phyloP scores from a whole-genome alignment of 1,284 basidiomycete genomes.

The Cerrena zonata region DNA sequence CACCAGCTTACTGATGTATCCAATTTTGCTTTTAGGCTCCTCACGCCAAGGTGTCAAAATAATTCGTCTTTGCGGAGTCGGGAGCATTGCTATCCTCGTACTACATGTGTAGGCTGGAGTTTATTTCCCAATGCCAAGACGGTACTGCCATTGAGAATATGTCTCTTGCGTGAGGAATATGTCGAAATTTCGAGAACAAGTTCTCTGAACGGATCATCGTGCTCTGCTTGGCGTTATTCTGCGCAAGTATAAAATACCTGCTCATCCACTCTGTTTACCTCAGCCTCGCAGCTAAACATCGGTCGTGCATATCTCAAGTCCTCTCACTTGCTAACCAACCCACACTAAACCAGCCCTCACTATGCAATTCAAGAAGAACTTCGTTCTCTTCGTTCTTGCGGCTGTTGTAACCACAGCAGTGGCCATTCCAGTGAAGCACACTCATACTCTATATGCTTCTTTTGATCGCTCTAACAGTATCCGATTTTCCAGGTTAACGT shows the following conservation, averaged over 20 bases:
- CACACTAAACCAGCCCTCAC: background rate
- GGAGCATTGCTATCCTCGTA: background rate
- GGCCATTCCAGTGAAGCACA: conserved; percentile 28
- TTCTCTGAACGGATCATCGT: background rate
- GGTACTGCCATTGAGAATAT: background rate
- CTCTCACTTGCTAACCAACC: background rate
- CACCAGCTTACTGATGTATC: background rate
- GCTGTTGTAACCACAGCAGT: conserved; percentile 26
- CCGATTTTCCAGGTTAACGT: conserved; percentile 8
- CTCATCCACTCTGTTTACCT: background rate
- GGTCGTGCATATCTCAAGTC: background rate
- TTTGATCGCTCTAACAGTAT: background rate
- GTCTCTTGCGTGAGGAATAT: background rate
- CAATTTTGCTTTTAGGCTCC: background rate
- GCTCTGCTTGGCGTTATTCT: background rate
- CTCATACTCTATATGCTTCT: background rate
- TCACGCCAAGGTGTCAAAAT: background rate
- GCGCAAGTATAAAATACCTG: background rate
- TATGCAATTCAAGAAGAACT: conserved; percentile 34
- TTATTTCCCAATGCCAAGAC: background rate
- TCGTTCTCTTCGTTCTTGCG: conserved; percentile 29
- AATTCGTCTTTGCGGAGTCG: background rate
- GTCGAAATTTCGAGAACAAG: too few species aligned
- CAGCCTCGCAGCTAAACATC: background rate
- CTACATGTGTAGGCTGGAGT: background rate